Percentiles rank a stretch among this genome's conserved stretches.
These are phyloP conservation scores for Tylopilus cervinicoccineus DNA, from an alignment of 768 basidiomycete species.

Conservation along the genomic window DNA sequence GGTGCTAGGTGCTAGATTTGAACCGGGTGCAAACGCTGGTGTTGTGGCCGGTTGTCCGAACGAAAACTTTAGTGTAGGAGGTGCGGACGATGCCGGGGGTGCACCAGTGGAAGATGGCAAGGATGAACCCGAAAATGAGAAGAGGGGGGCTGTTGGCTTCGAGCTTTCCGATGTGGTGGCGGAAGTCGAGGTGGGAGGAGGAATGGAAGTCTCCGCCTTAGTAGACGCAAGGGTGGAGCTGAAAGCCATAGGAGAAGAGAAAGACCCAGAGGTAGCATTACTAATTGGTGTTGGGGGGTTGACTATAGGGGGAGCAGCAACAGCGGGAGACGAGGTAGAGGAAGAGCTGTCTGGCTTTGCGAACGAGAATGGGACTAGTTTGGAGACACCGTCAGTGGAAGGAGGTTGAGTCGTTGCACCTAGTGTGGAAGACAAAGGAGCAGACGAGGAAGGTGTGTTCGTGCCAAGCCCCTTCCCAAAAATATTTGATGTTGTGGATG, in stretches of 20 bases:
- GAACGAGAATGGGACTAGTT: conserved; percentile 10
- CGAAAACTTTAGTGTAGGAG: conserved; percentile 21
- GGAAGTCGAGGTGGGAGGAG: neutral
- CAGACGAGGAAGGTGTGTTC: conserved; percentile 1
- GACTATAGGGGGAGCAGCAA: conserved; percentile 2
- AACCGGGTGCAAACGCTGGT: conserved; percentile 1
- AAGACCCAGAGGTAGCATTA: conserved; percentile 10
- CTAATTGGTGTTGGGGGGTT: conserved; percentile 17
- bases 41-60: conserved; percentile 20
- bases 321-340: conserved; percentile 19
- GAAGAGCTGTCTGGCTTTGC: conserved; percentile 18
- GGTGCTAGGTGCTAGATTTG: conserved; percentile 4
- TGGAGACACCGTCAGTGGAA: conserved; percentile 8
- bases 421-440: conserved; percentile 3
- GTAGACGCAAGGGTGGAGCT: conserved; percentile 7
- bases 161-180: conserved; percentile 1
- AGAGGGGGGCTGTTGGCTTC: conserved; percentile 17
- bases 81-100: conserved; percentile 5
- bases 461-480: conserved; percentile 28
- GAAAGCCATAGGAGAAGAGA: conserved; percentile 2
- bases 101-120: conserved; percentile 3
- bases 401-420: conserved; percentile 9
- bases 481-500: conserved; percentile 26
- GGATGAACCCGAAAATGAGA: conserved; percentile 19
- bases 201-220: conserved; percentile 5